A percentile compares a stretch with the other conserved stretches of the same genome.
phyloP scores from a whole-genome alignment of 495 filamentous ascomycete species.

The Pyronema domesticum region DNA sequence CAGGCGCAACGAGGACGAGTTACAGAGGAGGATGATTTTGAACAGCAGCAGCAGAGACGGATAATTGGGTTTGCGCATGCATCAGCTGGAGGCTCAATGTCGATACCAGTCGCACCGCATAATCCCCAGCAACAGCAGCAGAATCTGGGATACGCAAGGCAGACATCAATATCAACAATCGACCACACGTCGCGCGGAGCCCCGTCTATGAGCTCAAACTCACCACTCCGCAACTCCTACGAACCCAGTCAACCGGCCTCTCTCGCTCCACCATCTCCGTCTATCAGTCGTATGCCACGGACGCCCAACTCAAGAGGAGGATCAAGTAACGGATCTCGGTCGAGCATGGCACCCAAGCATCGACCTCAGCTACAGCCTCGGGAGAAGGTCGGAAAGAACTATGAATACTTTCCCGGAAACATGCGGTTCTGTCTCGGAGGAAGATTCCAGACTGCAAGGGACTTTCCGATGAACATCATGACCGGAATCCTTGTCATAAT shows the following conservation, averaged over 20 bases:
- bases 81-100: slow-evolving; percentile 6
- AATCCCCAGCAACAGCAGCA: neutral
- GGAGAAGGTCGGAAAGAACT: slow-evolving; percentile 46
- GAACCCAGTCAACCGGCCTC: neutral
- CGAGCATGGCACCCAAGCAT: neutral
- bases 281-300: slow-evolving; percentile 9
- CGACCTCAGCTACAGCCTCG: neutral
- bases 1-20: slow-evolving; percentile 64
- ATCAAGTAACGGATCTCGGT: slow-evolving; percentile 17
- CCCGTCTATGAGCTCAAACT: slow-evolving; percentile 18
- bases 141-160: slow-evolving; percentile 8
- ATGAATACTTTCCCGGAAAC: slow-evolving; percentile 83
- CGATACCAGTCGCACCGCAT: slow-evolving; percentile 17
- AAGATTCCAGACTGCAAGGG: slow-evolving; percentile 67
- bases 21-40: slow-evolving; percentile 24
- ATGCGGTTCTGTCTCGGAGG: slow-evolving; percentile 77
- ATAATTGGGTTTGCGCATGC: slow-evolving; percentile 23
- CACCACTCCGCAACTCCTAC: slow-evolving; percentile 22
- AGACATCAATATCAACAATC: slow-evolving; percentile 41
- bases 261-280: neutral
- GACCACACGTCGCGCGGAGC: slow-evolving; percentile 25
- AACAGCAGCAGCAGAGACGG: slow-evolving; percentile 25
- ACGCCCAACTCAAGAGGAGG: slow-evolving; percentile 7
- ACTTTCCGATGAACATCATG: slow-evolving; percentile 79
- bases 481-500: slow-evolving; percentile 63